Evolutionary conservation across 169 alveolate species (phyloP).

Genomic region (Cystoisospora suis): DNA sequence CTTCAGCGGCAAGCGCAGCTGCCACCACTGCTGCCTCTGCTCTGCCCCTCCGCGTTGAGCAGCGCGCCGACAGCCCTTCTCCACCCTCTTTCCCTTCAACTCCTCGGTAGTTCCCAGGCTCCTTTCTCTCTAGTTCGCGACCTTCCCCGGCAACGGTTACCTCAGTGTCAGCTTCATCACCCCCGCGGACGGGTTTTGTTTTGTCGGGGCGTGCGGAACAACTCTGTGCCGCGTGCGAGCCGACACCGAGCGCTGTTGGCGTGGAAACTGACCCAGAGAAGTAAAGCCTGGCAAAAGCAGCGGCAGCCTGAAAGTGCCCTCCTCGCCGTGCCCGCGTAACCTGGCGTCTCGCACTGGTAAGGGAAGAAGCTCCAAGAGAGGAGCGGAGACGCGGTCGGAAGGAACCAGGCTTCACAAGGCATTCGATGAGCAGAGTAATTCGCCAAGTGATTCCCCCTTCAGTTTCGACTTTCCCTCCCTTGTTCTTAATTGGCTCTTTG

Average conservation of each 20-base stretch:
- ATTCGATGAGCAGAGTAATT: slow-evolving; percentile 4
- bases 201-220: neutral
- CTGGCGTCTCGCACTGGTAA: neutral
- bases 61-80: neutral
- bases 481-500: neutral
- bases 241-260: neutral
- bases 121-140: neutral
- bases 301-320: slow-evolving; percentile 14
- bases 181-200: neutral
- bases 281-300: slow-evolving; percentile 3
- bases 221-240: neutral
- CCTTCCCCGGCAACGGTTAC: neutral
- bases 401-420: neutral
- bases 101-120: neutral
- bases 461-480: too few relatives aligned
- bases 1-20: neutral
- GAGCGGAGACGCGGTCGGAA: slow-evolving; percentile 18
- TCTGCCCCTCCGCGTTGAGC: neutral
- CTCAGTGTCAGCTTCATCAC: neutral
- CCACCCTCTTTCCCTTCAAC: neutral
- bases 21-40: slow-evolving; percentile 11
- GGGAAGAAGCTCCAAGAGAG: neutral
- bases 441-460: too few relatives aligned
- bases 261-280: neutral
- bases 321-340: slow-evolving; percentile 15